Base-by-base conservation (phyloP, 306 rosid genomes). In the Delonix regia region DNA sequence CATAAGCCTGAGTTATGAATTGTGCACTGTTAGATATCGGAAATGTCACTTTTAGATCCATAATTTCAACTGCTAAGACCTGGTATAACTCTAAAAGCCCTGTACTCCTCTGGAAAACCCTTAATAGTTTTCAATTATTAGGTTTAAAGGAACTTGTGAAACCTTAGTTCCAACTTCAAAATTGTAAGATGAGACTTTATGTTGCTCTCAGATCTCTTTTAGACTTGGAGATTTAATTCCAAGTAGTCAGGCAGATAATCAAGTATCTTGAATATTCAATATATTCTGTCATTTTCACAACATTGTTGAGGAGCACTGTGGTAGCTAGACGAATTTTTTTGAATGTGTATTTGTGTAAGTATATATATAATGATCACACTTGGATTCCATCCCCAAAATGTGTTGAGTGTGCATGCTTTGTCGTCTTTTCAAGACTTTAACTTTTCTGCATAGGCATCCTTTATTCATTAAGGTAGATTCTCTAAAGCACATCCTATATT, bases 281-380 rank as follows among this genome's bases (percentile, higher is more conserved):
- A 10, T 81, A 53, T 22, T 73, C 75, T 66, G 63, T 12, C 34
- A 33, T 75, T 34, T 22, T 59, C 25, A 34, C 19, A 27, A 30
- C 39, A 13, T 67, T 45, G 33, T 69, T 51, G 52, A 76, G 60
- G 68, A 69, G 69, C 27, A 69, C 22, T 27, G 39, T 38, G 67
- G 80, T 18, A 49, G 44, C 59, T 34, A 69, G 41, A 75, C 42
- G 22, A 51, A 22, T 39, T 25, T 82, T 30, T 21, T 10, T 48
- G 72, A 14, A 34, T 75, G 72, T 22, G 27, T 18, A 27, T 36
- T 63, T 22, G 27, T 79, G 57, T 21, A 38, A 36, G n/a, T 62
- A 14, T 34, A 34, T 63, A 49, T 63, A 25, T 27, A 34, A 70
- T 36, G 64, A 25, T 76, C 66, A 79, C 44, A 72, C 64, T 75